A percentile compares a stretch with the other conserved stretches of the same genome.
These are phyloP conservation scores for Podaxis sp. DNA, from an alignment of 768 basidiomycete genomes.

Conservation along the genomic window DNA sequence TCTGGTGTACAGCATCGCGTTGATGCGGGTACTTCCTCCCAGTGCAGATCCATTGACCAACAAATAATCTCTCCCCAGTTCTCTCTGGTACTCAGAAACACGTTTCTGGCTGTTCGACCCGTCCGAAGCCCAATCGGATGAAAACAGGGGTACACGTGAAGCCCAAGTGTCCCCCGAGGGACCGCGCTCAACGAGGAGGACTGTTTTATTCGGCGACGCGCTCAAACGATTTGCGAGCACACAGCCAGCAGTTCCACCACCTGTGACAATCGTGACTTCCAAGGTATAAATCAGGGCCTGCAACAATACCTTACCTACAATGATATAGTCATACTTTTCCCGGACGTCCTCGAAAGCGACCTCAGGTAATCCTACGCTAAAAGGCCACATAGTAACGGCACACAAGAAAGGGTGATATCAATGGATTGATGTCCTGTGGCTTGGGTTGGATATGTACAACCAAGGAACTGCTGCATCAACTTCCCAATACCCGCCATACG, in stretches of 20 bases:
- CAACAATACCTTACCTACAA: constrained; percentile 22
- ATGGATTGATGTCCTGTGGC: no score
- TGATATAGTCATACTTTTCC: constrained; percentile 14
- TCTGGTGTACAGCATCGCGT: constrained; percentile 22
- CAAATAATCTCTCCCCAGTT: constrained; percentile 33
- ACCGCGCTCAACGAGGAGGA: constrained; percentile 52
- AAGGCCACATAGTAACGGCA: constrained; percentile 9
- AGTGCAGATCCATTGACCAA: constrained; percentile 22
- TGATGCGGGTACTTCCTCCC: constrained; percentile 39
- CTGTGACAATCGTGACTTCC: constrained; percentile 19
- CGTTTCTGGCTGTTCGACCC: constrained; percentile 34
- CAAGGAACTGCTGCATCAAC: no score
- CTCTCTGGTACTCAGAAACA: constrained; percentile 36
- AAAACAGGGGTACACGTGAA: constrained; percentile 16
- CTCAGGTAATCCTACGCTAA: background rate
- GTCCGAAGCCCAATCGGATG: constrained; percentile 11
- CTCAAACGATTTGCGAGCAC: constrained; percentile 53
- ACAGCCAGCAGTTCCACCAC: constrained; percentile 60
- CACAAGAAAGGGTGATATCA: no score
- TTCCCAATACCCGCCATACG: no score
- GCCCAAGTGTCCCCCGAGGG: constrained; percentile 38
- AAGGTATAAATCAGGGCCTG: background rate
- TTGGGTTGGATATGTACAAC: no score
- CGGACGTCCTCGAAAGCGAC: background rate
- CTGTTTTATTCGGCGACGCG: constrained; percentile 45